Conservation (phyloP, 176 grass and related monocot genomes). For the Bolboschoenus planiculmis region DNA sequence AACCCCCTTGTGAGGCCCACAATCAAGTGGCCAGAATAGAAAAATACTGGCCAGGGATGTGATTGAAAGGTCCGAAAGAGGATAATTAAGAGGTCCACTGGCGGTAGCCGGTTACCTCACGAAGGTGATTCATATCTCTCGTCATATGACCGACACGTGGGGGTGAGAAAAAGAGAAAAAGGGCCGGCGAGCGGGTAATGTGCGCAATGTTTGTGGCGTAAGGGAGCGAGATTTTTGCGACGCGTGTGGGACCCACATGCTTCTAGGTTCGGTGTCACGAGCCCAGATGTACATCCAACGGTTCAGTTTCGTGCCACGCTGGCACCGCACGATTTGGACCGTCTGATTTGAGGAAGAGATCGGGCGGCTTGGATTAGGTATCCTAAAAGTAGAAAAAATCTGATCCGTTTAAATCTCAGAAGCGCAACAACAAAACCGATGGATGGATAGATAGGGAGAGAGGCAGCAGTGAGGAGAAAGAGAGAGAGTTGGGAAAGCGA, state of each 20-base stretch:
- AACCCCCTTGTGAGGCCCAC: background rate
- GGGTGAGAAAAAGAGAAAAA: background rate
- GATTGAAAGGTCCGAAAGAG: constrained; percentile 10
- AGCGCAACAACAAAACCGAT: constrained; percentile 67
- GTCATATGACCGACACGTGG: constrained; percentile 30
- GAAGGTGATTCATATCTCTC: background rate
- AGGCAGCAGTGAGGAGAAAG: constrained; percentile 11
- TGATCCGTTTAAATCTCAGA: constrained; percentile 34
- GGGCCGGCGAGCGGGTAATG: constrained; percentile 9
- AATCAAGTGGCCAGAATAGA: constrained; percentile 7
- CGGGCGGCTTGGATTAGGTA: background rate
- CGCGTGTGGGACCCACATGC: background rate
- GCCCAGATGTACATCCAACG: constrained; percentile 30
- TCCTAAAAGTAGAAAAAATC: constrained; percentile 21
- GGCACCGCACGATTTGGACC: constrained; percentile 1
- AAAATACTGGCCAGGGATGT: background rate
- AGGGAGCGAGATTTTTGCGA: constrained; percentile 58
- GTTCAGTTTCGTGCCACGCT: constrained; percentile 27
- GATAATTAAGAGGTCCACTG: constrained; percentile 1
- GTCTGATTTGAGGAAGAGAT: constrained; percentile 35
- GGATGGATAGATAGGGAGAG: constrained; percentile 37
- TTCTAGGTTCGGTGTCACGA: constrained; percentile 15
- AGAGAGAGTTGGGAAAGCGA: constrained; percentile 11
- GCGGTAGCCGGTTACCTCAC: background rate
- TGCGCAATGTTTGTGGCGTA: constrained; percentile 40